Evolutionary conservation across 208 protist genomes (phyloP), one percentile per base, ranked within the genome.

Genomic region (Wallacemonas sp.): DNA sequence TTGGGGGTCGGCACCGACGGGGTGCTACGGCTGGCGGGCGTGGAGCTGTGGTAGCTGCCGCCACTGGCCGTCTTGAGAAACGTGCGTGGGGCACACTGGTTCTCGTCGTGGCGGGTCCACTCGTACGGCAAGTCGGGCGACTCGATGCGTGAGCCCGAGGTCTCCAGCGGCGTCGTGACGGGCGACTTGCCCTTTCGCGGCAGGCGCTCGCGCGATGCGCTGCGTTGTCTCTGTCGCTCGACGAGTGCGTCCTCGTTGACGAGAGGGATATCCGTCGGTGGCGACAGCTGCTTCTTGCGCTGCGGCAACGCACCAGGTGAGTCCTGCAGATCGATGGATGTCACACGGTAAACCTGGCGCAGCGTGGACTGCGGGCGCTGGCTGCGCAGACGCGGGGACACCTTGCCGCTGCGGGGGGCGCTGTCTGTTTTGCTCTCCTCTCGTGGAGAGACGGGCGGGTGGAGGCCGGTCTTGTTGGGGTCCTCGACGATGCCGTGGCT

Each of bases 401-500:
- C 19, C 30, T 19, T 5, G 3, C 50, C 50, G 6, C 8, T 10
- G 13, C 1, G 50, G 50, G 50, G 12, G 32, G 33, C 50, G 15
- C 50, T n/a, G 50, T 57, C 50, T 4, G 50, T 38, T 19, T 57
- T 57, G 50, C 50, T 57, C 30, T 32, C 30, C 0, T 57, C 50
- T 1, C 50, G 50, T 8, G 50, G 17, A 27, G 50, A 39, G 30
- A 32, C 26, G 13, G 50, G 50, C 42, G 42, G 17, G 1, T 62
- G 54, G 30, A 55, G 65, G 30, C 39, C 30, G 9, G 53, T 70
- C 30, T 22, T 3, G 12, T 36, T 15, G 15, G 48, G n/a, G 38
- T 58, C 48, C 39, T 73, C 67, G 9, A 53, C 37, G 41, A 58
- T 66, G 17, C 36, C 62, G 10, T 39, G 63, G 32, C 63, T 64